Percentiles rank a stretch among this genome's conserved stretches.
Conservation (phyloP, 345 rosid species). For the Citrus maxima region DNA sequence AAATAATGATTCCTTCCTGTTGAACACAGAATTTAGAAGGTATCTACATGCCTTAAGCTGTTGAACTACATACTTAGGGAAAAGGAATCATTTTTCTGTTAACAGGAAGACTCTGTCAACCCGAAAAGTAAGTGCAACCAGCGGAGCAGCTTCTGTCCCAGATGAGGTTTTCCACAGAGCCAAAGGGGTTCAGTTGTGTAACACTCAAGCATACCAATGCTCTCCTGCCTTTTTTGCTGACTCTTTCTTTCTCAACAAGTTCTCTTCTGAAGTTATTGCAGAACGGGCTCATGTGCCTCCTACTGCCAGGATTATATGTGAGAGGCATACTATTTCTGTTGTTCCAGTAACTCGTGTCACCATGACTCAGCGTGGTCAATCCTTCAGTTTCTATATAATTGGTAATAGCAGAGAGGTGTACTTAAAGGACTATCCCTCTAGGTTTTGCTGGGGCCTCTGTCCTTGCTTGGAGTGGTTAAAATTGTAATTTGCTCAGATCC, state of each 20-base stretch:
- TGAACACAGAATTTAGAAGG: background rate
- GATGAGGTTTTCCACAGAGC: constrained; percentile 91
- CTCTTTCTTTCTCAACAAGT: constrained; percentile 84
- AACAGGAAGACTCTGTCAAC: constrained; percentile 78
- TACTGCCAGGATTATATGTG: constrained; percentile 78
- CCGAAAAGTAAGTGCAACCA: constrained; percentile 78
- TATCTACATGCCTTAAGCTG: background rate
- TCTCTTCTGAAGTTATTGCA: constrained; percentile 84
- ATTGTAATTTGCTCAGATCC: constrained; percentile 25
- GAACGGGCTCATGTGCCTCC: constrained; percentile 68
- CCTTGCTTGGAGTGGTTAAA: constrained; percentile 94
- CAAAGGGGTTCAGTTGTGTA: constrained; percentile 86
- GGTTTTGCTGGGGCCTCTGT: constrained; percentile 94
- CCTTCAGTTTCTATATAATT: constrained; percentile 86
- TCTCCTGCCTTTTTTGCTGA: constrained; percentile 88
- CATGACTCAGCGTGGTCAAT: constrained; percentile 66
- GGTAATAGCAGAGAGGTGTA: constrained; percentile 84
- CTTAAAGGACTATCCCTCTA: constrained; percentile 82
- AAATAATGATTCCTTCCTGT: background rate
- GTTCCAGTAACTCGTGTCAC: constrained; percentile 91
- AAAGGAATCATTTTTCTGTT: background rate
- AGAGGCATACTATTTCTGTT: constrained; percentile 80
- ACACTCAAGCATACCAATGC: constrained; percentile 92
- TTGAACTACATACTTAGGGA: too few species aligned
- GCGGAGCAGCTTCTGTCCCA: constrained; percentile 94